phyloP scores from a whole-genome alignment of 177 flowering plant species.

The Vitis hybrid region DNA sequence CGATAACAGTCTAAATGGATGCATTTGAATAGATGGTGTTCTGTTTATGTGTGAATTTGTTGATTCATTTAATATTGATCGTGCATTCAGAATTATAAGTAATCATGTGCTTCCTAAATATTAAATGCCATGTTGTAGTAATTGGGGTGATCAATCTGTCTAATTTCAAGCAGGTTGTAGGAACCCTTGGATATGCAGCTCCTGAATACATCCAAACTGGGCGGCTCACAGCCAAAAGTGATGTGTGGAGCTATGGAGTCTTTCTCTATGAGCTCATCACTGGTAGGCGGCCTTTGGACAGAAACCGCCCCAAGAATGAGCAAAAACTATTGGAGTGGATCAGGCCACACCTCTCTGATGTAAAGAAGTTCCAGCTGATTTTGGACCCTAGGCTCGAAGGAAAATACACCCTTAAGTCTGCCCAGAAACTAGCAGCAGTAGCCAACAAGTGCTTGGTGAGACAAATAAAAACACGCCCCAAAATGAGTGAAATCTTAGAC shows the following conservation, averaged over 20 bases:
- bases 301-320: constrained; percentile 51
- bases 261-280: constrained; percentile 65
- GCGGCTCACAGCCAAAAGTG: constrained; percentile 54
- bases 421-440: constrained; percentile 44
- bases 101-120: too few species aligned
- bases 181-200: constrained; percentile 70
- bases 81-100: neutral
- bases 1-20: neutral
- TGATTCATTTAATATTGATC: neutral
- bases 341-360: constrained; percentile 43
- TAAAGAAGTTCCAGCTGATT: constrained; percentile 42
- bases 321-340: constrained; percentile 65
- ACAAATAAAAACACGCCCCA: constrained; percentile 44
- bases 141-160: neutral
- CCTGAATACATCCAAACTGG: constrained; percentile 67
- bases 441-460: constrained; percentile 49
- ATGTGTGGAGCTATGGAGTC: constrained; percentile 64
- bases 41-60: neutral
- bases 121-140: too few species aligned
- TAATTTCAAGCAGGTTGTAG: constrained; percentile 42
- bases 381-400: constrained; percentile 59
- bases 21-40: neutral
- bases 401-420: constrained; percentile 35
- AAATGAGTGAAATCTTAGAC: constrained; percentile 56
- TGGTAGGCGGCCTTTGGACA: constrained; percentile 51